A percentile compares a stretch with the other conserved stretches of the same genome.
Evolutionary conservation across 2,329 filamentous ascomycete species (phyloP).

Genomic region (Xylariales sp.): DNA sequence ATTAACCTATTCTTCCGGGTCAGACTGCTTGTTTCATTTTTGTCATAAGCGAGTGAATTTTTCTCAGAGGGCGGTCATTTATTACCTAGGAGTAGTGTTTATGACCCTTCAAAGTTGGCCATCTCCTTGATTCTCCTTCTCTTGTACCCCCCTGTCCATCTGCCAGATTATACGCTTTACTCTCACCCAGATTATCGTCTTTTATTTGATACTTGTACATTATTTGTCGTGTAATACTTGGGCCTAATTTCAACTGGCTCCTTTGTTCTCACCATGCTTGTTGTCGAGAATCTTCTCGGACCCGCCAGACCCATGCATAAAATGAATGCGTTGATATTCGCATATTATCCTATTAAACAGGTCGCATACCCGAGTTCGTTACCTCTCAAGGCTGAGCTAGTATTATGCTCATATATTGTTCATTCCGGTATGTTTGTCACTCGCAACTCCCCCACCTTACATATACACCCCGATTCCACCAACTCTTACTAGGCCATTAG

Average conservation of each 20-base stretch:
- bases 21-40: background rate
- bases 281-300: background rate
- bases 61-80: background rate
- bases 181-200: too few species aligned
- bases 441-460: background rate
- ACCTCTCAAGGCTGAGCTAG: background rate
- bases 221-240: background rate
- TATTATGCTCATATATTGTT: slow-evolving; percentile 22
- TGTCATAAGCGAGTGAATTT: too few species aligned
- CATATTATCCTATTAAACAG: background rate
- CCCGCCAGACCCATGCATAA: slow-evolving; percentile 2
- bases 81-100: background rate
- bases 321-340: slow-evolving; percentile 1
- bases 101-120: background rate
- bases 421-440: slow-evolving; percentile 17
- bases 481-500: background rate
- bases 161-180: background rate
- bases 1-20: too few species aligned
- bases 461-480: background rate
- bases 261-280: background rate
- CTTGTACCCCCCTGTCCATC: background rate
- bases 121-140: background rate
- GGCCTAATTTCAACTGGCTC: background rate
- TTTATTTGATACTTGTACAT: too few species aligned
- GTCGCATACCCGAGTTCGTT: background rate